phyloP scores from a whole-genome alignment of 2,329 filamentous ascomycete genomes.

The Lithohypha guttulata region DNA sequence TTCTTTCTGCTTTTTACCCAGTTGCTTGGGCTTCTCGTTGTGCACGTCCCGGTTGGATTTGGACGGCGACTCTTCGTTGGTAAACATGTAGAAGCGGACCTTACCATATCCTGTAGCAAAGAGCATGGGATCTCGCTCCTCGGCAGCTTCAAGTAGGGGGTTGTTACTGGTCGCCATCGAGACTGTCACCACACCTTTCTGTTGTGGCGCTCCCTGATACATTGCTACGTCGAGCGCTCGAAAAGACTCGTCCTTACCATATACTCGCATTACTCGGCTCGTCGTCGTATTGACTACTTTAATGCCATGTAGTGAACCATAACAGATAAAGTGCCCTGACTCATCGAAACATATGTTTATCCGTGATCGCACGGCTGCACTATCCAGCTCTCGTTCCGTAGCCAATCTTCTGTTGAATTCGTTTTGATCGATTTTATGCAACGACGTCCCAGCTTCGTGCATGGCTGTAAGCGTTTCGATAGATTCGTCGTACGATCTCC shows the following conservation, averaged over 20 bases:
- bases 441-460: slow-evolving; percentile 82
- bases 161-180: slow-evolving; percentile 96
- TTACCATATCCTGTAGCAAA: slow-evolving; percentile 76
- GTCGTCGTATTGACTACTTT: slow-evolving; percentile 96
- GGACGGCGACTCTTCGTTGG: slow-evolving; percentile 71
- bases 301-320: slow-evolving; percentile 81
- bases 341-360: slow-evolving; percentile 91
- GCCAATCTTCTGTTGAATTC: slow-evolving; percentile 86
- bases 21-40: slow-evolving; percentile 80
- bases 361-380: slow-evolving; percentile 53
- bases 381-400: slow-evolving; percentile 76
- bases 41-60: slow-evolving; percentile 83
- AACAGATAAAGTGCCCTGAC: slow-evolving; percentile 87
- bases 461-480: slow-evolving; percentile 80
- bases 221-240: slow-evolving; percentile 71
- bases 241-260: slow-evolving; percentile 80
- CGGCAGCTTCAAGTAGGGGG: slow-evolving; percentile 83
- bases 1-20: slow-evolving; percentile 39
- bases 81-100: slow-evolving; percentile 95
- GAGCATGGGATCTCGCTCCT: slow-evolving; percentile 80
- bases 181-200: slow-evolving; percentile 84
- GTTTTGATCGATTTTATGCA: slow-evolving; percentile 72
- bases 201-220: slow-evolving; percentile 91
- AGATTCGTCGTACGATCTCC: slow-evolving; percentile 91
- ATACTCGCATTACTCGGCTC: slow-evolving; percentile 82